Evolutionary conservation across 2,329 filamentous ascomycete species (phyloP).

Genomic region (Fusarium fujikuroi): DNA sequence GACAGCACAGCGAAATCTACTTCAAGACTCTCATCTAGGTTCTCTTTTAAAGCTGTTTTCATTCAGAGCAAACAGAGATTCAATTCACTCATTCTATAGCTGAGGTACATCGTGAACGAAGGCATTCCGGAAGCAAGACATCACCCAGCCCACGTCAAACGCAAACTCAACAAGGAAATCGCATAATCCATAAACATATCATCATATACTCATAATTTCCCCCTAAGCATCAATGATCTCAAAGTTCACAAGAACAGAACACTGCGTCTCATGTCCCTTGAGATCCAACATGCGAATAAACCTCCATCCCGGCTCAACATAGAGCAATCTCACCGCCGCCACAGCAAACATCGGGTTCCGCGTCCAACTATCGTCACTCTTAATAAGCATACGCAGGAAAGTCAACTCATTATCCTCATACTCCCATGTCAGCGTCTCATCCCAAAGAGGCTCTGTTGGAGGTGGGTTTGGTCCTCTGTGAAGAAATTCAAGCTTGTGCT

Average conservation of each 20-base stretch:
- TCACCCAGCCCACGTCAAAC: not conserved
- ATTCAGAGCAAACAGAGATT: not conserved
- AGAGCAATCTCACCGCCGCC: slow-evolving; percentile 67
- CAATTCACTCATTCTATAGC: not conserved
- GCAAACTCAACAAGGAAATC: not conserved
- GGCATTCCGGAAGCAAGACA: not conserved
- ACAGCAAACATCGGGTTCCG: slow-evolving; percentile 71
- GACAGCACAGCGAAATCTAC: not conserved
- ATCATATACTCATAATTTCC: slow-evolving; percentile 8
- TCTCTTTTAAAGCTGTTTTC: not conserved
- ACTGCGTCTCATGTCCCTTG: slow-evolving; percentile 71
- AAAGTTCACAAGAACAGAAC: slow-evolving; percentile 70
- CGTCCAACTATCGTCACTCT: slow-evolving; percentile 72
- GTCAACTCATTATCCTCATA: slow-evolving; percentile 74
- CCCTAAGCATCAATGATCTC: slow-evolving; percentile 59
- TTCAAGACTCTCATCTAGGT: no score
- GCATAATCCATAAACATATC: not conserved
- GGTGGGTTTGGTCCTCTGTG: slow-evolving; percentile 68
- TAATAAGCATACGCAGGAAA: slow-evolving; percentile 73
- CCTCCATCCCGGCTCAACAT: slow-evolving; percentile 67
- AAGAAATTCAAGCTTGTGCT: slow-evolving; percentile 66
- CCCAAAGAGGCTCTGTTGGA: slow-evolving; percentile 71
- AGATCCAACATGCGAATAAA: slow-evolving; percentile 74
- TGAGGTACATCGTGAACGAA: not conserved
- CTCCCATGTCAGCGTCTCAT: slow-evolving; percentile 74